phyloP scores from a whole-genome alignment of 148 eudicot genomes.

The Camellia granthamiana region DNA sequence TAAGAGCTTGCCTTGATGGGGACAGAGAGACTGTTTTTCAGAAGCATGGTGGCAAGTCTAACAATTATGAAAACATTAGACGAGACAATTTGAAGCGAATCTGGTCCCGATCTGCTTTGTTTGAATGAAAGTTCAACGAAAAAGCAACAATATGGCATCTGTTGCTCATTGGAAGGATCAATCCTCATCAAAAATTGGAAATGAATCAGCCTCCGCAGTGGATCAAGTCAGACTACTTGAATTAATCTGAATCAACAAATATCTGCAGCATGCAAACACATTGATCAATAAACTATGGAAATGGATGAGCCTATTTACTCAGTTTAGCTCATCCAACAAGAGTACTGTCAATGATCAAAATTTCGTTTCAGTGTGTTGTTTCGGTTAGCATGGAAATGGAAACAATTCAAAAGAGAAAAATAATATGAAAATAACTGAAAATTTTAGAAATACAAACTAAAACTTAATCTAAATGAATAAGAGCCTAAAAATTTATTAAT shows the following conservation, averaged over 20 bases:
- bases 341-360: too few species aligned
- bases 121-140: background rate
- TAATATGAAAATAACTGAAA: too few species aligned
- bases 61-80: background rate
- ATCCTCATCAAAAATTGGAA: background rate
- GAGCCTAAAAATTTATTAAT: too few species aligned
- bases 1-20: background rate
- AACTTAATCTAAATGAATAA: too few species aligned
- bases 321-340: too few species aligned
- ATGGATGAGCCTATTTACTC: too few species aligned
- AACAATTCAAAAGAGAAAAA: too few species aligned
- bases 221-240: slow-evolving; percentile 3
- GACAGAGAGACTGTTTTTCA: background rate
- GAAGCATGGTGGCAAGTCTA: background rate
- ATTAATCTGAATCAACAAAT: slow-evolving; percentile 55
- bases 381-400: too few species aligned
- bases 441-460: too few species aligned
- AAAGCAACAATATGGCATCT: background rate
- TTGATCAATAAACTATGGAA: background rate
- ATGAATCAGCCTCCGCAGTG: background rate
- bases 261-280: slow-evolving; percentile 35
- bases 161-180: background rate
- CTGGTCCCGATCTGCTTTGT: background rate
- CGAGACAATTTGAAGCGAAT: background rate
- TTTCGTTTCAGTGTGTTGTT: too few species aligned